These are phyloP conservation scores for Chiua sp. DNA, from an alignment of 1,284 basidiomycete species.

Conservation along the genomic window DNA sequence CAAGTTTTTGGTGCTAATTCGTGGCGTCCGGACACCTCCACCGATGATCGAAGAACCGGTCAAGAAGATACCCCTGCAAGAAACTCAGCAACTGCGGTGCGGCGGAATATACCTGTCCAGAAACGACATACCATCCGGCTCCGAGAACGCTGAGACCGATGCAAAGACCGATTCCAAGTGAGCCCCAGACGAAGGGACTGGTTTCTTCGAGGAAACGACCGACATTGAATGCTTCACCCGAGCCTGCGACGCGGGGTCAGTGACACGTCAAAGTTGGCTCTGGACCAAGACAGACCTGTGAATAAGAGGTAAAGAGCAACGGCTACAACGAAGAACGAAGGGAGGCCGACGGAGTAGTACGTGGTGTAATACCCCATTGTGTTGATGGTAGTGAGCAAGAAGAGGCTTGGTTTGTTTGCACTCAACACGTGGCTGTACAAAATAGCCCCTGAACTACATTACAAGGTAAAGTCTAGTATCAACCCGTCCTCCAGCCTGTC, in stretches of 20 bases:
- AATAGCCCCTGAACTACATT: conserved; percentile 11
- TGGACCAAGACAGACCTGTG: conserved; percentile 60
- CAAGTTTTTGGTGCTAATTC: conserved; percentile 97
- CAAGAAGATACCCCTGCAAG: conserved; percentile 92
- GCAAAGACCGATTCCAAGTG: conserved; percentile 90
- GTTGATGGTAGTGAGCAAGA: conserved; percentile 14
- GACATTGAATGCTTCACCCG: conserved; percentile 91
- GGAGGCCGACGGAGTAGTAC: conserved; percentile 72
- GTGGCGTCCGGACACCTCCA: conserved; percentile 92
- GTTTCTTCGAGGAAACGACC: conserved; percentile 93
- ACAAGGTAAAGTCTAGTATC: too few species aligned
- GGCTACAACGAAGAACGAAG: conserved; percentile 64
- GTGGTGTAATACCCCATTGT: conserved; percentile 50
- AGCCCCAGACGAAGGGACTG: conserved; percentile 93
- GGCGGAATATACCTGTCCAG: conserved; percentile 31
- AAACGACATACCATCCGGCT: conserved; percentile 80
- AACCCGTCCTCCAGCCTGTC: conserved; percentile 16
- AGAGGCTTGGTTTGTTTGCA: conserved; percentile 18
- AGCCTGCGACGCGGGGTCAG: conserved; percentile 54
- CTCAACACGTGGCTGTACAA: conserved; percentile 21
- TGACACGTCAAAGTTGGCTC: background rate
- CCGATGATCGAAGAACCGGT: conserved; percentile 96
- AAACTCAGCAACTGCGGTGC: conserved; percentile 11
- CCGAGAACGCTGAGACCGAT: conserved; percentile 95
- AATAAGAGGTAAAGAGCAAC: conserved; percentile 87